Percentiles rank a stretch among this genome's conserved stretches.
Conservation (phyloP, 2,329 filamentous ascomycete species). For the Pezicula carpinea region DNA sequence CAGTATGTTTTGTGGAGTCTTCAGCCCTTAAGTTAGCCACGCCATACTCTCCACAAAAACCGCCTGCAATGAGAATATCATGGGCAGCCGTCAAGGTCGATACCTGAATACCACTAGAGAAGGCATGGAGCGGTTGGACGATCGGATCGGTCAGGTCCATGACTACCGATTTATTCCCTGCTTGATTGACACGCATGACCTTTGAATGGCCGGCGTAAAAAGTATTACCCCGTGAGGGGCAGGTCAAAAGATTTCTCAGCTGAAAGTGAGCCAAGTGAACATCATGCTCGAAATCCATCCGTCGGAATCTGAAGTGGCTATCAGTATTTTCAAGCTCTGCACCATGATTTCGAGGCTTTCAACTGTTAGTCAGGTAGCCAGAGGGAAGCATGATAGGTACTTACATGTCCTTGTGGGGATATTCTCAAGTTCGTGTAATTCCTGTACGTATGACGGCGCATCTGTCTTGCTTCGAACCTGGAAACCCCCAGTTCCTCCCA, state of each 20-base stretch:
- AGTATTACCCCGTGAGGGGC: conserved; percentile 47
- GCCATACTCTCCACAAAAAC: conserved; percentile 34
- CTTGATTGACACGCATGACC: conserved; percentile 48
- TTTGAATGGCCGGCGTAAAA: conserved; percentile 51
- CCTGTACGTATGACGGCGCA: conserved; percentile 44
- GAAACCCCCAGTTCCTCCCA: conserved; percentile 50
- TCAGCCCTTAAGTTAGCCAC: conserved; percentile 28
- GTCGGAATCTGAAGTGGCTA: conserved; percentile 52
- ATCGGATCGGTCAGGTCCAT: conserved; percentile 25
- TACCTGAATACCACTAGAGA: conserved; percentile 22
- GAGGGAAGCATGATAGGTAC: conserved; percentile 21
- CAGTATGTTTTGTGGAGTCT: conserved; percentile 25
- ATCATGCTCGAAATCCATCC: conserved; percentile 49
- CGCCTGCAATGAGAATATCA: conserved; percentile 33
- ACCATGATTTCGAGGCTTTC: conserved; percentile 15
- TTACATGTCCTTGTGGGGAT: conserved; percentile 45
- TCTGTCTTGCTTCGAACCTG: conserved; percentile 42
- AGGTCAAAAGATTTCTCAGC: conserved; percentile 57
- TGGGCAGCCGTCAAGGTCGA: conserved; percentile 29
- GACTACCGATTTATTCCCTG: conserved; percentile 29
- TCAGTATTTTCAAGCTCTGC: conserved; percentile 19
- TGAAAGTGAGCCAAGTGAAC: conserved; percentile 61
- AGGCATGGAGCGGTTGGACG: conserved; percentile 18
- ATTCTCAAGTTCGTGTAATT: conserved; percentile 53
- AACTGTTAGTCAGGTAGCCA: not conserved